Base-by-base conservation (phyloP, 176 grass and related monocot species). In the Zea luxurians region DNA sequence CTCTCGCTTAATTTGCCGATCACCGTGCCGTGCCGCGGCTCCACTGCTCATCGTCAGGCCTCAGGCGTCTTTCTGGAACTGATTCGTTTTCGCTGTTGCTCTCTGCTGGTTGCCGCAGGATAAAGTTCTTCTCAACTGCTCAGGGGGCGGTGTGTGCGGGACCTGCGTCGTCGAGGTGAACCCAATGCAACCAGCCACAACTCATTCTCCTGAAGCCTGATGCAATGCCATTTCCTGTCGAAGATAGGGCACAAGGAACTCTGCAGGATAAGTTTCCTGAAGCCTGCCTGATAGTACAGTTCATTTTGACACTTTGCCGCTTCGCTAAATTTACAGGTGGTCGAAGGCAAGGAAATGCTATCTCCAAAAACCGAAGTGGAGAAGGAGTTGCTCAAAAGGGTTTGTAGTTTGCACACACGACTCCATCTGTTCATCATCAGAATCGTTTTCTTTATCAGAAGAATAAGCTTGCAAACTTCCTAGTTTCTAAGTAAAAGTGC, bases 81-180 rank as follows among this genome's bases (percentile, higher is more conserved):
- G 5, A 78, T 41, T 48, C 1, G 34, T 52, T 52, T 18, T 47
- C 10, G 0, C 61, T 8, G 34, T 10, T 68, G 46, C 35, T 76
- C 4, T 37, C 46, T 73, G 53, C 37, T 70, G 27, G 53, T 21
- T 70, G 27, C 62, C 89, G 80, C 82, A 98, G 91, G 95, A 88
- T 64, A 76, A 78, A n/a, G 20, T 80, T 3, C 83, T 94, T 72
- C 62, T 77, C 61, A 98, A 94, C 70, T 98, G 95, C 61, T 20
- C 58, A 0, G 95, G 95, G 78, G 89, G 80, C 8, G 95, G 95
- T 18, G 89, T 83, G 16, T 94, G 95, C 64, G 91, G 89, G 7
- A 92, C 91, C 3, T 98, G 95, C 66, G 75, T 98, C 61, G 89
- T 98, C 54, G 95, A 94, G 95, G 95, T 94, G 88, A 35, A 49